These are phyloP conservation scores for Colletotrichum camelliae DNA, from an alignment of 2,329 filamentous ascomycete species.

Conservation along the genomic window DNA sequence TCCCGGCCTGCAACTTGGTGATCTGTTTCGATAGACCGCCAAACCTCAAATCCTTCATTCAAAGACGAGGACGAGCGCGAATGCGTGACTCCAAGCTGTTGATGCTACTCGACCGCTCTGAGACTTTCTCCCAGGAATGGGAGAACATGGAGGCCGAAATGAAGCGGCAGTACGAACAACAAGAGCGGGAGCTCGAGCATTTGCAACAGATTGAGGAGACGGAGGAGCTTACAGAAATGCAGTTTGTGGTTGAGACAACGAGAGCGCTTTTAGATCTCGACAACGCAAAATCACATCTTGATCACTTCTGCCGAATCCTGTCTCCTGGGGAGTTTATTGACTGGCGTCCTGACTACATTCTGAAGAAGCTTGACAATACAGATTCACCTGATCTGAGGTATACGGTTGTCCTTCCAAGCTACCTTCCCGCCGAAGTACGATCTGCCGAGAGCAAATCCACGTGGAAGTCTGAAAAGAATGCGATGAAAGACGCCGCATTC, in stretches of 20 bases:
- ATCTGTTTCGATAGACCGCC: constrained; percentile 58
- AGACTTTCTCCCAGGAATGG: constrained; percentile 56
- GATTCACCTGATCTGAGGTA: constrained; percentile 48
- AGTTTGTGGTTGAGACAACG: constrained; percentile 44
- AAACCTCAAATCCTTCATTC: constrained; percentile 63
- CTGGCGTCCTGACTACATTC: constrained; percentile 70
- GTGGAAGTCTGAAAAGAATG: constrained; percentile 78
- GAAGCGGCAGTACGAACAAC: constrained; percentile 71
- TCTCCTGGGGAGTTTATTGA: constrained; percentile 66
- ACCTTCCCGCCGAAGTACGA: constrained; percentile 68
- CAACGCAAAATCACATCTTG: constrained; percentile 76
- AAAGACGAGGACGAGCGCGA: constrained; percentile 59
- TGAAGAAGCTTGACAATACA: constrained; percentile 42
- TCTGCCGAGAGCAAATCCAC: constrained; percentile 49
- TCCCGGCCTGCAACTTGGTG: constrained; percentile 68
- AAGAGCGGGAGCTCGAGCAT: constrained; percentile 55
- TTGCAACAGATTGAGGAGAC: constrained; percentile 54
- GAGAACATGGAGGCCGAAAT: constrained; percentile 73
- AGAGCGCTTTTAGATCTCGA: constrained; percentile 74
- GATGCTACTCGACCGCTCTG: constrained; percentile 43
- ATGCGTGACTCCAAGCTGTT: constrained; percentile 57
- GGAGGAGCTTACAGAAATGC: constrained; percentile 28
- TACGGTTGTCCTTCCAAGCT: constrained; percentile 73
- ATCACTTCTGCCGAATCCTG: constrained; percentile 78
- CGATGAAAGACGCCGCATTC: constrained; percentile 83